Evolutionary conservation across 495 filamentous ascomycete species (phyloP).

Genomic region (Penicillium fimorum): DNA sequence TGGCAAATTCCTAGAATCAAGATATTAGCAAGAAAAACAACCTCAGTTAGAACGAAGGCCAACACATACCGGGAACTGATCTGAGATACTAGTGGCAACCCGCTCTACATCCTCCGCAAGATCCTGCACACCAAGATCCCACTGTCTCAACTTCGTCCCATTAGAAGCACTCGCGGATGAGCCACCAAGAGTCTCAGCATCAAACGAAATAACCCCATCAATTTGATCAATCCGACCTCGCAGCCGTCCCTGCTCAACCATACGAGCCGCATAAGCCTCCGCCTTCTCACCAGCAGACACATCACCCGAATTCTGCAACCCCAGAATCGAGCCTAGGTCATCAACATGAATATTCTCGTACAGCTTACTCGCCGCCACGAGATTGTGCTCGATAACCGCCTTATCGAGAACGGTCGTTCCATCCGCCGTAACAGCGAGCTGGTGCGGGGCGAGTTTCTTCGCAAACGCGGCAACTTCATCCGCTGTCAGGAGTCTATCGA

Average conservation of each 20-base stretch:
- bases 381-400: slow-evolving; percentile 93
- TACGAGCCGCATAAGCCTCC: slow-evolving; percentile 85
- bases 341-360: slow-evolving; percentile 88
- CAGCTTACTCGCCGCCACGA: slow-evolving; percentile 78
- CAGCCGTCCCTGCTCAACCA: slow-evolving; percentile 92
- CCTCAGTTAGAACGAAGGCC: neutral
- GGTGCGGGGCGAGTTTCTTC: slow-evolving; percentile 75
- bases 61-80: slow-evolving; percentile 42
- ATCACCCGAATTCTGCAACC: slow-evolving; percentile 49
- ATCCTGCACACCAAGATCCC: slow-evolving; percentile 84
- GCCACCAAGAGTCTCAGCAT: slow-evolving; percentile 58
- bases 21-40: slow-evolving; percentile 18
- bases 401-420: slow-evolving; percentile 91
- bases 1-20: slow-evolving; percentile 28
- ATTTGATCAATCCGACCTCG: slow-evolving; percentile 93
- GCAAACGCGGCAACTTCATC: slow-evolving; percentile 86
- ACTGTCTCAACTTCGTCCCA: slow-evolving; percentile 64
- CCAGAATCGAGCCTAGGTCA: slow-evolving; percentile 72
- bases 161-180: slow-evolving; percentile 43
- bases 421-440: slow-evolving; percentile 83
- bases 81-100: slow-evolving; percentile 55
- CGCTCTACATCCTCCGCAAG: slow-evolving; percentile 86
- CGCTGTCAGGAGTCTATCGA: slow-evolving; percentile 78
- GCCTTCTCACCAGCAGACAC: slow-evolving; percentile 69
- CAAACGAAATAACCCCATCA: slow-evolving; percentile 81